phyloP scores from a whole-genome alignment of 768 basidiomycete genomes.

The Trametes coccinea region DNA sequence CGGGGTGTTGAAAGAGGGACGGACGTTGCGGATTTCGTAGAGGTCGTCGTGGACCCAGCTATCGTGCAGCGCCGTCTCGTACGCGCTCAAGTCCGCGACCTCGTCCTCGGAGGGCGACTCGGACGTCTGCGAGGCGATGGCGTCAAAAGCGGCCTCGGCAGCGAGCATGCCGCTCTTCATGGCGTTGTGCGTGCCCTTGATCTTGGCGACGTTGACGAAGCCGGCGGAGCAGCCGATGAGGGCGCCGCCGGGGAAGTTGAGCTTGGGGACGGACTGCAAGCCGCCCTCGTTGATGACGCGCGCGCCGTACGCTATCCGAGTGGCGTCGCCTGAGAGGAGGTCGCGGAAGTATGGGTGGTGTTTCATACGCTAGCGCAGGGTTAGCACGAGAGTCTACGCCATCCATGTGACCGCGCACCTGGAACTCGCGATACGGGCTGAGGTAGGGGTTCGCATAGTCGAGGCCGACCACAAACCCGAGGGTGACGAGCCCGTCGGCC shows the following conservation, averaged over 20 bases:
- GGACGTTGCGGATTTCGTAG: slow-evolving; percentile 86
- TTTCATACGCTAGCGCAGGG: slow-evolving; percentile 73
- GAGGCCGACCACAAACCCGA: slow-evolving; percentile 90
- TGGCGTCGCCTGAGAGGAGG: slow-evolving; percentile 70
- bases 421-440: slow-evolving; percentile 89
- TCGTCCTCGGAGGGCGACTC: slow-evolving; percentile 18
- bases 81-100: slow-evolving; percentile 66
- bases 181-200: slow-evolving; percentile 97
- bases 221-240: slow-evolving; percentile 95
- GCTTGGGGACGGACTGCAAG: slow-evolving; percentile 83
- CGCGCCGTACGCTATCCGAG: slow-evolving; percentile 88
- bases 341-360: slow-evolving; percentile 90
- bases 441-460: slow-evolving; percentile 95
- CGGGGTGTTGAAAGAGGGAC: slow-evolving; percentile 81
- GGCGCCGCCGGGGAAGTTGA: slow-evolving; percentile 91
- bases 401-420: slow-evolving; percentile 49
- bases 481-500: slow-evolving; percentile 84
- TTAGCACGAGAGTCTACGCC: not conserved
- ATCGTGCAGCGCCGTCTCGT: slow-evolving; percentile 64
- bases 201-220: slow-evolving; percentile 95
- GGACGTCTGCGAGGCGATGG: slow-evolving; percentile 42
- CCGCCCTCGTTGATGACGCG: slow-evolving; percentile 93
- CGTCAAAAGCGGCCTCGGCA: slow-evolving; percentile 81
- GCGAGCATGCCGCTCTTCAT: slow-evolving; percentile 99
- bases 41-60: slow-evolving; percentile 90